Evolutionary conservation across 2,329 filamentous ascomycete genomes (phyloP).

Genomic region (Aureobasidium melanogenum): DNA sequence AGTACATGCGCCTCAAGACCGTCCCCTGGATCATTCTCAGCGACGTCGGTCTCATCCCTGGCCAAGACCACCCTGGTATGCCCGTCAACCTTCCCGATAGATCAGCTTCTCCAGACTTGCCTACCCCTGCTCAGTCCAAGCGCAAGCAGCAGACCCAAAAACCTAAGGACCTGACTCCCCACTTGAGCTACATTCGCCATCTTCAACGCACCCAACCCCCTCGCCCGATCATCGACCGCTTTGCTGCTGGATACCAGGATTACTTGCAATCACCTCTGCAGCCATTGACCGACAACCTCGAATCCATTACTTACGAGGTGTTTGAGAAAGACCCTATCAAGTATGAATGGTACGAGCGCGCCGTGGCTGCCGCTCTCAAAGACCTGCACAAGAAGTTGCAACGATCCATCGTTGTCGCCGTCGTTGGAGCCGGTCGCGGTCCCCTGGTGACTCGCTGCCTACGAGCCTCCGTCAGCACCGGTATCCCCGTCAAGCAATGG

Average conservation of each 20-base stretch:
- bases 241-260: slow-evolving; percentile 72
- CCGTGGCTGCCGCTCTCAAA: slow-evolving; percentile 67
- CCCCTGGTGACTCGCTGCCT: slow-evolving; percentile 84
- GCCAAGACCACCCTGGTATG: slow-evolving; percentile 16
- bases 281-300: slow-evolving; percentile 89
- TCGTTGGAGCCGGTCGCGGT: slow-evolving; percentile 86
- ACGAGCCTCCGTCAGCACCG: slow-evolving; percentile 65
- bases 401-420: slow-evolving; percentile 72
- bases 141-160: slow-evolving; percentile 25
- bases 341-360: slow-evolving; percentile 89
- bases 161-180: slow-evolving; percentile 46
- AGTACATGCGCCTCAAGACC: slow-evolving; percentile 48
- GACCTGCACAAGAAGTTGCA: slow-evolving; percentile 75
- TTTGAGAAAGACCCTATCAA: slow-evolving; percentile 98
- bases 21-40: slow-evolving; percentile 53
- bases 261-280: slow-evolving; percentile 93
- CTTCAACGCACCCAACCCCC: slow-evolving; percentile 74
- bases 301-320: slow-evolving; percentile 95
- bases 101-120: slow-evolving; percentile 28
- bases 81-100: not conserved
- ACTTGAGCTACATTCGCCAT: slow-evolving; percentile 75
- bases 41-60: slow-evolving; percentile 48
- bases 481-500: slow-evolving; percentile 76
- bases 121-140: slow-evolving; percentile 60
- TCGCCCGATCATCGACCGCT: slow-evolving; percentile 53